Base-by-base conservation (phyloP, 148 eudicot genomes). In the Gaultheria prostrata region DNA sequence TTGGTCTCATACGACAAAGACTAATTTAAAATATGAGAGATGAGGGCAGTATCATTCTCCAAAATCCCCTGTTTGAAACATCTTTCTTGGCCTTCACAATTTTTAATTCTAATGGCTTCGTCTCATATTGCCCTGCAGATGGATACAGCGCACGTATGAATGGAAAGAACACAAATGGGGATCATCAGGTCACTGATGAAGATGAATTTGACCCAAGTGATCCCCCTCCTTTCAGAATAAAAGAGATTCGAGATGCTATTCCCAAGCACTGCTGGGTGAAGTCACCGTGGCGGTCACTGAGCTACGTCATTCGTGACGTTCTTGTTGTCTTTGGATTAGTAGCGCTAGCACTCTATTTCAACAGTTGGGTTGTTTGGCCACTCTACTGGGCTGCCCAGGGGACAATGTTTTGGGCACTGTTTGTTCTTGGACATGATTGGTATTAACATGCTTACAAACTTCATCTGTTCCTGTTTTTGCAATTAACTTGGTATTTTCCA, bases 361-460 rank as follows among this genome's bases (percentile, higher is more conserved):
- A 80, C 28, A 85, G 35, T 69, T 79, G 80, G 87, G 73, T 57
- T 28, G 70, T 87, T 56, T 87, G 87, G 87, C 84, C 85, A 43
- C 7, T 87, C 71, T 87, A 87, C 71, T 87, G 89, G 89, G 82
- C 30, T 78, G 86, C 87, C 20, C 89, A 87, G 59, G 89, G 89
- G 39, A 87, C 89, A 11, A 83, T 87, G 89, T 87, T 87, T 59
- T 87, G 89, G 89, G 89, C 89, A 50, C 18, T 87, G 45, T 87
- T 87, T 87, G 89, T 87, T 76, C 89, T 87, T 80, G 89, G 89
- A 35, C 89, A 87, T 85, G 89, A 87, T 81, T 87, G 89, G 89
- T 87, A 85, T 75, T 70, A 2, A 77, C 30, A 51, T 54, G 21
- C 17, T 75, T 53, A 46, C n/a, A 28, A 15, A 26, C 26, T 67